Percentiles rank a stretch among this genome's conserved stretches.
Conservation (phyloP, 371 early-diverging fungal genomes). For the Mortierella sp. region DNA sequence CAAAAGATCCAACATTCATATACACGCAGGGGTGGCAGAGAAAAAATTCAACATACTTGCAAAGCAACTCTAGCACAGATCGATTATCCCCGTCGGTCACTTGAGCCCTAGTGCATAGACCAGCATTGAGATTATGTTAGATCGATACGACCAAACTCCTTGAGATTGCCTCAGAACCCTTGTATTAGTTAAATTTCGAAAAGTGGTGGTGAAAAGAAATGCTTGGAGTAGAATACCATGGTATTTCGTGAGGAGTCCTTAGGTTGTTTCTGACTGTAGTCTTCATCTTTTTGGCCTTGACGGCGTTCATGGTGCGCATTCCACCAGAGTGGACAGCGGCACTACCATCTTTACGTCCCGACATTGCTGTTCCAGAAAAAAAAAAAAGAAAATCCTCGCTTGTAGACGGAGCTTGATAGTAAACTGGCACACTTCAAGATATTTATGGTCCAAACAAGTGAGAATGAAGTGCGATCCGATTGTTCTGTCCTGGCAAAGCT, state of each 20-base stretch:
- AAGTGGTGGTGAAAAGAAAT: conserved; percentile 30
- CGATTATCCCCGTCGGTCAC: too few species aligned
- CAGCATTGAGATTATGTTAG: neutral
- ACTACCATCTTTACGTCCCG: neutral
- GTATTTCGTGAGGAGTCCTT: conserved; percentile 40
- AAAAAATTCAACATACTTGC: too few species aligned
- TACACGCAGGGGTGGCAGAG: too few species aligned
- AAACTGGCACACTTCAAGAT: too few species aligned
- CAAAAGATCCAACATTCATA: too few species aligned
- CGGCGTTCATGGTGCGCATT: conserved; percentile 14
- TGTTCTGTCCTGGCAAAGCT: too few species aligned
- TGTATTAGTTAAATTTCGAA: neutral
- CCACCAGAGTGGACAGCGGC: conserved; percentile 23
- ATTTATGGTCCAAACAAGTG: too few species aligned
- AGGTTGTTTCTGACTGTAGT: conserved; percentile 42
- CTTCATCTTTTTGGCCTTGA: conserved; percentile 40
- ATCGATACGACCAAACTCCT: neutral
- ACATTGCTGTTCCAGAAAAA: conserved; percentile 2
- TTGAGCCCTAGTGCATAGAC: neutral
- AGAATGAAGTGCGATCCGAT: too few species aligned
- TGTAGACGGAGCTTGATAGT: too few species aligned
- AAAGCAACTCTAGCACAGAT: too few species aligned
- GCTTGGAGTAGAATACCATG: conserved; percentile 18
- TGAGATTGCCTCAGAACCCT: too few species aligned
- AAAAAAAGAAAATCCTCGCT: too few species aligned